Evolutionary conservation across 139 green algal species (phyloP).

Genomic region (Limnomonas spitsbergensis): DNA sequence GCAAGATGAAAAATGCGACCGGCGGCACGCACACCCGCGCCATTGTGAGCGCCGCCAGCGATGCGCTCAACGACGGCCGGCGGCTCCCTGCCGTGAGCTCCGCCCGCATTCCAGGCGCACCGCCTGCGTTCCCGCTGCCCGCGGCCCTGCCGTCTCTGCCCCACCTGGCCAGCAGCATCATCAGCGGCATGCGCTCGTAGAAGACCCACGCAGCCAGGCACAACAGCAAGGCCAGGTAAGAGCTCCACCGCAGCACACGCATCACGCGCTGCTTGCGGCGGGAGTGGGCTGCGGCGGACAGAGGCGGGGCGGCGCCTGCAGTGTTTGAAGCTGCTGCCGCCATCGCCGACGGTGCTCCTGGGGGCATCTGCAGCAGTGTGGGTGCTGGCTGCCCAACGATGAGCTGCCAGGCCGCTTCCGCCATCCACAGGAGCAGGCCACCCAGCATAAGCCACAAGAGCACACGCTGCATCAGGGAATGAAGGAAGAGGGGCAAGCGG

Average conservation of each 20-base stretch:
- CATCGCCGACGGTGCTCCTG: too few species aligned
- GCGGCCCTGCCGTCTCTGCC: neutral
- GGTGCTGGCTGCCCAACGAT: neutral
- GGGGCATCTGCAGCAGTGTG: too few species aligned
- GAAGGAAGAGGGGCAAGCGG: too few species aligned
- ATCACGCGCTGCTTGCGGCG: too few species aligned
- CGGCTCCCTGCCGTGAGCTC: too few species aligned
- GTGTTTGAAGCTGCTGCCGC: too few species aligned
- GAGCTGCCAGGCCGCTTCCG: neutral
- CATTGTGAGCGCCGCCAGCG: neutral
- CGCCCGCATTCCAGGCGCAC: neutral
- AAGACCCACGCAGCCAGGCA: neutral
- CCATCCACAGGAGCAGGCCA: neutral
- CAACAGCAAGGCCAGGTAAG: neutral
- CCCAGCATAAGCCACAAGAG: neutral
- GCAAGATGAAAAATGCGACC: neutral
- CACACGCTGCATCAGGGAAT: slow-evolving; percentile 5
- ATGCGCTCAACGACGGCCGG: neutral
- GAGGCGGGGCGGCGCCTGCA: too few species aligned
- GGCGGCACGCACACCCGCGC: neutral
- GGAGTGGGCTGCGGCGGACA: too few species aligned
- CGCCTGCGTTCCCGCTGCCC: neutral
- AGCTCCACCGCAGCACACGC: neutral
- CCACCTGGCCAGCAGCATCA: neutral
- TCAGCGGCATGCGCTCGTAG: neutral